Evolutionary conservation across 2,329 filamentous ascomycete genomes (phyloP).

Genomic region (Fusarium sp.): DNA sequence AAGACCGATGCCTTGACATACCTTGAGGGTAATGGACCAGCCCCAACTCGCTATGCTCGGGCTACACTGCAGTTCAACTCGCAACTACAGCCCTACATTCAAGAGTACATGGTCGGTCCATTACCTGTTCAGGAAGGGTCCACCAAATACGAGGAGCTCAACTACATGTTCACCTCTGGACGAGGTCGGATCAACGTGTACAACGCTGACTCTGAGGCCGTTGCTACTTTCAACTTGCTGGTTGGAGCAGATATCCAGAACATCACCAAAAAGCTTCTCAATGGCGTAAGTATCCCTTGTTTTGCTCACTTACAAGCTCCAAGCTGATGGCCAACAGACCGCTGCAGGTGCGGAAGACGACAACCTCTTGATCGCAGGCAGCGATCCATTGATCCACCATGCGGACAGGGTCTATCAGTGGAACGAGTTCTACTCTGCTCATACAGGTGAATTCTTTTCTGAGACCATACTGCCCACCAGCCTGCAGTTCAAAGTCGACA

Average conservation of each 20-base stretch:
- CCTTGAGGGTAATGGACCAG: constrained; percentile 54
- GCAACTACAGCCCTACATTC: constrained; percentile 46
- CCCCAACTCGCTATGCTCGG: constrained; percentile 58
- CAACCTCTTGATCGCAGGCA: constrained; percentile 32
- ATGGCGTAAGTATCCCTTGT: constrained; percentile 12
- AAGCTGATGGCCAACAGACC: constrained; percentile 13
- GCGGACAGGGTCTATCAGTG: constrained; percentile 60
- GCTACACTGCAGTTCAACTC: constrained; percentile 50
- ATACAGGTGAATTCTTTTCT: constrained; percentile 52
- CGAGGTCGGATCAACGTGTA: constrained; percentile 39
- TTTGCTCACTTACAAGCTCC: accelerated
- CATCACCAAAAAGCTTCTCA: constrained; percentile 33
- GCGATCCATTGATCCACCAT: constrained; percentile 53
- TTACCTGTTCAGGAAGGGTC: constrained; percentile 48
- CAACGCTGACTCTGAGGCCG: constrained; percentile 39
- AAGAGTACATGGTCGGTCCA: constrained; percentile 61
- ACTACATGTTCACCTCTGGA: constrained; percentile 56
- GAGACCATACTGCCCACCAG: constrained; percentile 61
- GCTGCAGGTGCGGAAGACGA: constrained; percentile 23
- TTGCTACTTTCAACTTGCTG: constrained; percentile 23
- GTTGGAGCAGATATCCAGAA: constrained; percentile 21
- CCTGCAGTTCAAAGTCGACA: constrained; percentile 59
- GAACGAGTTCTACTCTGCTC: constrained; percentile 59
- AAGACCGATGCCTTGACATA: constrained; percentile 63
- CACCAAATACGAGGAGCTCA: constrained; percentile 54